phyloP scores from a whole-genome alignment of 2,329 filamentous ascomycete genomes.

The Ceratocystis colombiana region DNA sequence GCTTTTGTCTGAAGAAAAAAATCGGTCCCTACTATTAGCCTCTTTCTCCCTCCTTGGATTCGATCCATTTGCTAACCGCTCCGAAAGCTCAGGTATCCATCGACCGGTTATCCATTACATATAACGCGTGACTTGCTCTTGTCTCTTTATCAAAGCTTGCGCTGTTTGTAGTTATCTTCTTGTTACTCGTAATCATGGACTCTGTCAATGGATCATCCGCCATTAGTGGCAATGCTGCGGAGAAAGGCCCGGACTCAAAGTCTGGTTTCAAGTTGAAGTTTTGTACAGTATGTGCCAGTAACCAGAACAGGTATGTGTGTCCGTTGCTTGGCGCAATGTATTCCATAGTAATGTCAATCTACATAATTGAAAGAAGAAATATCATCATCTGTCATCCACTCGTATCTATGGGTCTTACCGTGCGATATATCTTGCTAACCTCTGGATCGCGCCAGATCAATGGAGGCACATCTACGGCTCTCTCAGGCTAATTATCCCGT shows the following conservation, averaged over 20 bases:
- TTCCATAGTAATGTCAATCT: not conserved
- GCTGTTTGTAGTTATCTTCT: slow-evolving; percentile 24
- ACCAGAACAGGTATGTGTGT: slow-evolving; percentile 72
- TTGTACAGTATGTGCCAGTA: slow-evolving; percentile 97
- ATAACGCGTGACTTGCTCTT: slow-evolving; percentile 19
- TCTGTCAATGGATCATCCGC: slow-evolving; percentile 2
- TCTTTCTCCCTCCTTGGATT: slow-evolving; percentile 26
- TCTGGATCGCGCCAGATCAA: slow-evolving; percentile 52
- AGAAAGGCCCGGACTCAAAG: slow-evolving; percentile 36
- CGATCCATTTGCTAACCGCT: slow-evolving; percentile 17
- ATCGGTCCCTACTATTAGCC: not conserved
- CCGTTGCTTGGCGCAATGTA: slow-evolving; percentile 20
- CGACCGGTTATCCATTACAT: slow-evolving; percentile 3
- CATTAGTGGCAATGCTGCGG: slow-evolving; percentile 28
- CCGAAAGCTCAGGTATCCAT: slow-evolving; percentile 9
- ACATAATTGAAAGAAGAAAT: slow-evolving; percentile 8
- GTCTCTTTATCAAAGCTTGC: slow-evolving; percentile 12
- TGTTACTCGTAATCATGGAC: slow-evolving; percentile 12
- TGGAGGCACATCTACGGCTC: slow-evolving; percentile 96
- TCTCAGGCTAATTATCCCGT: slow-evolving; percentile 83
- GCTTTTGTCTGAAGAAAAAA: slow-evolving; percentile 36
- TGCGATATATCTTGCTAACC: slow-evolving; percentile 11
- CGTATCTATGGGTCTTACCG: slow-evolving; percentile 9
- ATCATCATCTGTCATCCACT: slow-evolving; percentile 29
- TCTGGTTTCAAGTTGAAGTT: slow-evolving; percentile 77